These are phyloP conservation scores for Apiosordaria backusii DNA, from an alignment of 495 filamentous ascomycete genomes.

Conservation along the genomic window DNA sequence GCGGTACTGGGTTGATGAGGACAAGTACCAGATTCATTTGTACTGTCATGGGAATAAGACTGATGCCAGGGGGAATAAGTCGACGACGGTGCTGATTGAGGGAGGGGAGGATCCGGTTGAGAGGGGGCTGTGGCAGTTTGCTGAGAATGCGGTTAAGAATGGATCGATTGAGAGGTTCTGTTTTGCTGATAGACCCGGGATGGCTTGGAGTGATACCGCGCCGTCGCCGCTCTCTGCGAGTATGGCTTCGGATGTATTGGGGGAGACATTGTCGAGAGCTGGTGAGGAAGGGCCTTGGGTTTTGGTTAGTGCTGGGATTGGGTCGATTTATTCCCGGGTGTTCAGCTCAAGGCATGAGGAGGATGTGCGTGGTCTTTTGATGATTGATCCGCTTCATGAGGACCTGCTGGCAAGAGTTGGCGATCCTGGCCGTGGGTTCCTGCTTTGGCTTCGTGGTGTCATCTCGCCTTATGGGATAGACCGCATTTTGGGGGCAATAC, in stretches of 20 bases:
- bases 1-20: slow-evolving; percentile 70
- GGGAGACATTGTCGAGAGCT: slow-evolving; percentile 74
- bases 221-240: slow-evolving; percentile 89
- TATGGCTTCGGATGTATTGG: slow-evolving; percentile 80
- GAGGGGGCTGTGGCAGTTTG: slow-evolving; percentile 67
- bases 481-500: slow-evolving; percentile 69
- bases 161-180: slow-evolving; percentile 83
- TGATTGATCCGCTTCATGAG: slow-evolving; percentile 86
- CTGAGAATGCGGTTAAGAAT: slow-evolving; percentile 60
- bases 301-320: slow-evolving; percentile 63
- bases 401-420: slow-evolving; percentile 68
- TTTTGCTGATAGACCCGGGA: slow-evolving; percentile 90
- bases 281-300: slow-evolving; percentile 84
- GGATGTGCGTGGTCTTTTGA: slow-evolving; percentile 70
- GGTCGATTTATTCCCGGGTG: slow-evolving; percentile 82
- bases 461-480: slow-evolving; percentile 84
- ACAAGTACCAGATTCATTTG: slow-evolving; percentile 81
- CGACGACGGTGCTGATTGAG: slow-evolving; percentile 76
- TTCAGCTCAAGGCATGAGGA: slow-evolving; percentile 75
- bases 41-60: slow-evolving; percentile 71
- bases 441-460: slow-evolving; percentile 79
- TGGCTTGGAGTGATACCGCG: slow-evolving; percentile 85
- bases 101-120: slow-evolving; percentile 77
- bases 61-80: slow-evolving; percentile 43
- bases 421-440: slow-evolving; percentile 67